Conservation (phyloP, 495 filamentous ascomycete genomes). For the Penicillium antarcticum region DNA sequence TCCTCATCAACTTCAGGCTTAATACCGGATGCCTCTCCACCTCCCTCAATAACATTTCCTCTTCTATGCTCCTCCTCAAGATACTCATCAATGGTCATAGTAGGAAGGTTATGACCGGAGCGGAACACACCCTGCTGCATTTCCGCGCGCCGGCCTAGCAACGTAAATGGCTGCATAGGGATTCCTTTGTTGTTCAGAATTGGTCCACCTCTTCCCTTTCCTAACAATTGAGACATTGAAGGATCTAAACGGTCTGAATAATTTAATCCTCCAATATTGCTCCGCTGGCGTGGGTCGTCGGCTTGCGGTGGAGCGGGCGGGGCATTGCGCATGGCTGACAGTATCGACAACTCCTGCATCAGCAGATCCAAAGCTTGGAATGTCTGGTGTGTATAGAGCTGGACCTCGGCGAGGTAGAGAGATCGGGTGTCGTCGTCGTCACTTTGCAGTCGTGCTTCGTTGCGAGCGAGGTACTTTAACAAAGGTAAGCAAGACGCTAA, state of each 20-base stretch:
- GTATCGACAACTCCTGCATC: conserved; percentile 76
- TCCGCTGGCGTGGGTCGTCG: conserved; percentile 51
- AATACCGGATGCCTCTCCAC: conserved; percentile 72
- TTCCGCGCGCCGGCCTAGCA: conserved; percentile 73
- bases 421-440: conserved; percentile 79
- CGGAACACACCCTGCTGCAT: conserved; percentile 82
- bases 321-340: conserved; percentile 63
- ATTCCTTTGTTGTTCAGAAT: conserved; percentile 79
- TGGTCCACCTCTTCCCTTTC: conserved; percentile 60
- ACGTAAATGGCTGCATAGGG: conserved; percentile 86
- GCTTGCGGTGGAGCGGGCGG: conserved; percentile 20
- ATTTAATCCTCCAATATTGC: conserved; percentile 31
- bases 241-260: conserved; percentile 78
- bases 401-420: conserved; percentile 71
- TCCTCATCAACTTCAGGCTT: conserved; percentile 80
- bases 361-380: conserved; percentile 85
- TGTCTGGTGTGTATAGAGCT: conserved; percentile 69
- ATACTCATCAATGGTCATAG: conserved; percentile 98
- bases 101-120: conserved; percentile 87
- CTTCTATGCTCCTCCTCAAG: conserved; percentile 82
- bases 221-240: conserved; percentile 53
- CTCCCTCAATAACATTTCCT: conserved; percentile 83
- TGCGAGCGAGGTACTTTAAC: conserved; percentile 56
- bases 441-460: conserved; percentile 55
- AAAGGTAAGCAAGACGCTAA: conserved; percentile 19